Evolutionary conservation across 768 basidiomycete species (phyloP).

Genomic region (Cyathus striatus): DNA sequence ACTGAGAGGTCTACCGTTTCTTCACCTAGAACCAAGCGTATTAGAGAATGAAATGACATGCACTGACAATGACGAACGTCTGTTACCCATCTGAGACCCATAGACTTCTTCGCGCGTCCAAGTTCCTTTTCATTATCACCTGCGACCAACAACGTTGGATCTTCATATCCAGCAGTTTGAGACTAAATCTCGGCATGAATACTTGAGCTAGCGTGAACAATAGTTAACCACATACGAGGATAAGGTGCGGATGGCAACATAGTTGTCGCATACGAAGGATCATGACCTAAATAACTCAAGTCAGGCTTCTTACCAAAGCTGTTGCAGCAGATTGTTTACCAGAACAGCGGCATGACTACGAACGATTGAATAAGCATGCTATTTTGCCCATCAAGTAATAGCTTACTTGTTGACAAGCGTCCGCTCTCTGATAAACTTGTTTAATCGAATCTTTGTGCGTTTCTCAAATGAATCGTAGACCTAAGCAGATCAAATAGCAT

Average conservation of each 20-base stretch:
- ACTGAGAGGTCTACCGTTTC: too few species aligned
- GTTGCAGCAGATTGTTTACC: constrained; percentile 23
- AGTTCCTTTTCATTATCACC: constrained; percentile 49
- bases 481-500: constrained; percentile 18
- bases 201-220: background rate
- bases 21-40: too few species aligned
- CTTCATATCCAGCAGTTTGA: constrained; percentile 27
- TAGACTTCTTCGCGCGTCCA: constrained; percentile 49
- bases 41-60: too few species aligned
- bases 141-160: constrained; percentile 44
- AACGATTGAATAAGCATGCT: background rate
- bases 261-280: constrained; percentile 73
- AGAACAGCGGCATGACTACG: constrained; percentile 43
- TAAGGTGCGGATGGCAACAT: constrained; percentile 68
- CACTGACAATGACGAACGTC: constrained; percentile 28
- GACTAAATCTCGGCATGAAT: constrained; percentile 17
- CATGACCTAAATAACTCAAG: constrained; percentile 48
- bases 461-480: constrained; percentile 57
- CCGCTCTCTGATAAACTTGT: constrained; percentile 55
- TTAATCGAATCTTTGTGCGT: constrained; percentile 47
- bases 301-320: too few species aligned
- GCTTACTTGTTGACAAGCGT: constrained; percentile 70
- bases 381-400: background rate
- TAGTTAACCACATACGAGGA: constrained; percentile 40
- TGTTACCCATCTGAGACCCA: constrained; percentile 35